Base-by-base conservation (phyloP, 176 grass and related monocot genomes). In the Zoysia pacifica region DNA sequence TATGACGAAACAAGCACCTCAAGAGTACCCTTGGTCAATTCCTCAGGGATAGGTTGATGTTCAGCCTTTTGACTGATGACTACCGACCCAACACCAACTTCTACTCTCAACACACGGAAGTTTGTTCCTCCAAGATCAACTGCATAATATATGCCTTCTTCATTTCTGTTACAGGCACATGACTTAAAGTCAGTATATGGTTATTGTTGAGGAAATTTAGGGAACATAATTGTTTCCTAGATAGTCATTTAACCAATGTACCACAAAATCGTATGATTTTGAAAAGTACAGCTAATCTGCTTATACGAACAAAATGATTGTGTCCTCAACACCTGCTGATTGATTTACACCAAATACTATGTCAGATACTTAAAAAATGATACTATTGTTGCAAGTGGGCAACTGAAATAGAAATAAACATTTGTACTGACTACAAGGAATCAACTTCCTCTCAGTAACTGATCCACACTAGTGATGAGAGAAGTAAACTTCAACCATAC, bases 81-180 rank as follows among this genome's bases (percentile, higher is more conserved):
- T 64, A 83, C 84, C 8, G 88, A 91, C 11, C 81, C 75, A 37
- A 18, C 90, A 75, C 81, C 96, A 73, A 98, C 84, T 72, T 89
- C 86, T 62, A 94, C 86, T 53, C 87, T 89, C 75, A 94, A 73
- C 18, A 87, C 84, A 80, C 92, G 87, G 47, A 94, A 91, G 82
- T 84, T 86, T 70, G 90, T 94, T 74, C 90, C 92, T 46, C 90
- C 96, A 16, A 98, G 86, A 93, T 98, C 92, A 80, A 98, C 75
- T 59, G 96, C 79, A 86, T 94, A 94, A 78, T 84, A 98, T 50
- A 86, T 66, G 43, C 96, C 96, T 82, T 94, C 81, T 87, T 94
- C 96, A 45, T 62, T 93, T 80, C 96, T 94, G 90, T 70, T 69
- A 1, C 81, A 52, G 5, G 15, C 38, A n/a, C 70, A 71, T 0